These are phyloP conservation scores for Ustilago xerochloae DNA, from an alignment of 1,284 basidiomycete genomes.

Conservation along the genomic window DNA sequence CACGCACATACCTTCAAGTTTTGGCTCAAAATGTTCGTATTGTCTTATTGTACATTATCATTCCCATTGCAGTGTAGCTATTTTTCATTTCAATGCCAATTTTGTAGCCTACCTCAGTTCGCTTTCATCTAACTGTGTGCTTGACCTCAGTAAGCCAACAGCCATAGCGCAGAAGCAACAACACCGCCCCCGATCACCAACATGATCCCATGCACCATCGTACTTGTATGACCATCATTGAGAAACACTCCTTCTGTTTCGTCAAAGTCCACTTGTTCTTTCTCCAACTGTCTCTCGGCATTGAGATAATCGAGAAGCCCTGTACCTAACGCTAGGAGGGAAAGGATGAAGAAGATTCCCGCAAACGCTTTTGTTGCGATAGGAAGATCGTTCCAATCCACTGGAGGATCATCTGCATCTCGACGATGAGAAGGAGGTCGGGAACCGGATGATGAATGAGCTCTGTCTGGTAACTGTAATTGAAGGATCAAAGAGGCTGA, in stretches of 20 bases:
- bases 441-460: neutral
- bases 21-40: neutral
- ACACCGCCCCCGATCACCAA: slow-evolving; percentile 31
- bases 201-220: slow-evolving; percentile 27
- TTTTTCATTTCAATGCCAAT: neutral
- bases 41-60: neutral
- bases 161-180: slow-evolving; percentile 23
- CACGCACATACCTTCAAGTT: neutral
- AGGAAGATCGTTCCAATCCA: slow-evolving; percentile 28
- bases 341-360: slow-evolving; percentile 22
- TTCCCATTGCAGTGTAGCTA: neutral
- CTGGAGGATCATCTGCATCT: neutral
- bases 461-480: slow-evolving; percentile 23
- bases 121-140: neutral
- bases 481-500: slow-evolving; percentile 35
- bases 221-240: slow-evolving; percentile 35
- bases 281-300: slow-evolving; percentile 29
- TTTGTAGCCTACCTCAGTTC: neutral
- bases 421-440: neutral
- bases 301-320: slow-evolving; percentile 26
- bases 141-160: slow-evolving; percentile 13
- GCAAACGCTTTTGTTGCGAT: slow-evolving; percentile 27
- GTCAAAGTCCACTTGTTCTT: slow-evolving; percentile 46
- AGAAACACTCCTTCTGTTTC: slow-evolving; percentile 43
- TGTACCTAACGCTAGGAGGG: slow-evolving; percentile 17